phyloP scores from a whole-genome alignment of 345 rosid genomes.

The Erucastrum elatum region DNA sequence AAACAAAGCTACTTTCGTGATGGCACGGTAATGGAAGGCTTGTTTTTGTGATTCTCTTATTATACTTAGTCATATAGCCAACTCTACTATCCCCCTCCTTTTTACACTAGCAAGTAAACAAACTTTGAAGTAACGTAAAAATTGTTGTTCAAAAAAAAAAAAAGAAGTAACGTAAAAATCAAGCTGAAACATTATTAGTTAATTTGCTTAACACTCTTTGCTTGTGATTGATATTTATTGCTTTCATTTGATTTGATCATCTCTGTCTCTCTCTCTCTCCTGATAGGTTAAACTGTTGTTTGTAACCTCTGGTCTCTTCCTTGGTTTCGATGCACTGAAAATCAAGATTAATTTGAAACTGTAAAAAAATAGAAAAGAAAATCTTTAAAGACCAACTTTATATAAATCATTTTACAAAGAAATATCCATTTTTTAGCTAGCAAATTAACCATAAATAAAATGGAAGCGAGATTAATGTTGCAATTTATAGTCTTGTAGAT shows the following conservation, averaged over 20 bases:
- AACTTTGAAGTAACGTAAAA: conserved; percentile 9
- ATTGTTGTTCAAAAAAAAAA: neutral
- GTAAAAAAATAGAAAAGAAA: neutral
- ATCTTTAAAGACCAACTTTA: neutral
- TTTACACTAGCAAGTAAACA: neutral
- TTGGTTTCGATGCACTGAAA: neutral
- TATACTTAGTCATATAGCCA: conserved; percentile 42
- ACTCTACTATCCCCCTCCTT: conserved; percentile 40
- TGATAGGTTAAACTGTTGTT: conserved; percentile 11
- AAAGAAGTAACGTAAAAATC: conserved; percentile 11
- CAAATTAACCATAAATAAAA: neutral
- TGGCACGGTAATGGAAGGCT: conserved; percentile 50
- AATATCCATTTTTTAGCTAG: neutral
- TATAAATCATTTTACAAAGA: neutral
- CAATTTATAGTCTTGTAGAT: conserved; percentile 2
- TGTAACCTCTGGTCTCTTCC: conserved; percentile 31
- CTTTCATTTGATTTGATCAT: conserved; percentile 39
- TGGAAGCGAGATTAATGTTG: neutral
- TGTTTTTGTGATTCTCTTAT: conserved; percentile 44
- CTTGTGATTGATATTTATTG: conserved; percentile 40
- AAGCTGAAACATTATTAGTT: neutral
- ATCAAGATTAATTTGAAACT: neutral
- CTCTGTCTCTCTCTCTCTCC: conserved; percentile 19
- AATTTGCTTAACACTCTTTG: conserved; percentile 36
- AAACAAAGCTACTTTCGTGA: conserved; percentile 53